Percentiles rank a stretch among this genome's conserved stretches.
These are phyloP conservation scores for Xylaria cubensis DNA, from an alignment of 495 filamentous ascomycete species.

Conservation along the genomic window DNA sequence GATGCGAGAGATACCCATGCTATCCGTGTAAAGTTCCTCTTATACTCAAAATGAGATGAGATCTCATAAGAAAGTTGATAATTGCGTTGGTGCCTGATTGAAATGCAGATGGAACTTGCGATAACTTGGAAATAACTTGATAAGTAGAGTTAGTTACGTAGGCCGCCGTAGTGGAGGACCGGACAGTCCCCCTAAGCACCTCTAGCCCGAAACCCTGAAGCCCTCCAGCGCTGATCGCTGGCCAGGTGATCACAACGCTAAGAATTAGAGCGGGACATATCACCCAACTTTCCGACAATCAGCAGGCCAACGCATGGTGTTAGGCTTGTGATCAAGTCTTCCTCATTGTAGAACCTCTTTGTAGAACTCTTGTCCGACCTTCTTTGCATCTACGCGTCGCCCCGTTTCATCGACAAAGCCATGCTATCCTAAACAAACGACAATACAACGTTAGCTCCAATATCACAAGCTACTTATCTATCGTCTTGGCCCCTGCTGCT, in stretches of 20 bases:
- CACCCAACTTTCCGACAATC: background rate
- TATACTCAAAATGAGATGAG: background rate
- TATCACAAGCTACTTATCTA: constrained; percentile 19
- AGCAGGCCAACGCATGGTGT: background rate
- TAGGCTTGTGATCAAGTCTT: background rate
- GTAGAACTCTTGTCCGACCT: background rate
- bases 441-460: constrained; percentile 4
- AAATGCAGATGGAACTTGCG: background rate
- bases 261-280: background rate
- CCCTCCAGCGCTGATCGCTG: background rate
- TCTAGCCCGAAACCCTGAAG: background rate
- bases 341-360: background rate
- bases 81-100: background rate
- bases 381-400: background rate
- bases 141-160: background rate
- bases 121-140: background rate
- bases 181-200: background rate
- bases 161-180: background rate
- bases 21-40: background rate
- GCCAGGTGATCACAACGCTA: constrained; percentile 6
- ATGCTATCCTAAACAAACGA: background rate
- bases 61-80: background rate
- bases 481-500: constrained; percentile 15
- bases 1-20: background rate
- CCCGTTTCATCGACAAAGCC: background rate